Conservation (phyloP, 2,329 filamentous ascomycete species). For the Metarhizium rileyi region DNA sequence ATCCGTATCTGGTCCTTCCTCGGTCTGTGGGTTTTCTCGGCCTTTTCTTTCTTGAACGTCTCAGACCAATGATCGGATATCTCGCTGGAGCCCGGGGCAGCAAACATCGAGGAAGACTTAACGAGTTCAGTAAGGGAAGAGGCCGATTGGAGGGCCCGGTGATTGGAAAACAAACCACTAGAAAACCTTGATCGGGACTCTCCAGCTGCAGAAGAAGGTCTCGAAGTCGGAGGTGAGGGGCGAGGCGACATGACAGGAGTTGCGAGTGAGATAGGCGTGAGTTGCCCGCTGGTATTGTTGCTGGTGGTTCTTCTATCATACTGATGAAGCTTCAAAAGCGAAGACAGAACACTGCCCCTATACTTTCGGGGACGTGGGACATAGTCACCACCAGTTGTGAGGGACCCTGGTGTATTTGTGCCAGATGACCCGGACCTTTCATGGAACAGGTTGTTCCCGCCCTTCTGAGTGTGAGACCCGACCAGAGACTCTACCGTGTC, state of each 20-base stretch:
- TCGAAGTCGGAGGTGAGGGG: conserved; percentile 30
- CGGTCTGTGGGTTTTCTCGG: conserved; percentile 23
- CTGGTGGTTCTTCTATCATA: conserved; percentile 29
- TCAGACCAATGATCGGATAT: conserved; percentile 35
- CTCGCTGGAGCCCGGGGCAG: conserved; percentile 34
- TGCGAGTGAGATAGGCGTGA: conserved; percentile 29
- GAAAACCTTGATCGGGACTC: conserved; percentile 23
- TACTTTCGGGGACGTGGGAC: conserved; percentile 59
- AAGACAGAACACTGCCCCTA: conserved; percentile 62
- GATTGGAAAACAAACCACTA: conserved; percentile 30
- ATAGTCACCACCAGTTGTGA: conserved; percentile 44
- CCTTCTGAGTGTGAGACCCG: conserved; percentile 21
- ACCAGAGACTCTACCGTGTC: conserved; percentile 25
- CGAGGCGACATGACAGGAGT: conserved; percentile 32
- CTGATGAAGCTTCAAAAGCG: conserved; percentile 61
- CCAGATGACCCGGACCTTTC: conserved; percentile 21
- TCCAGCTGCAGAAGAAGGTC: conserved; percentile 28
- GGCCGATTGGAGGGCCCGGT: conserved; percentile 29
- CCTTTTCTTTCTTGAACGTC: conserved; percentile 31
- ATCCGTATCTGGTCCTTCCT: conserved; percentile 35
- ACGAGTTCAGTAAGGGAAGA: conserved; percentile 42
- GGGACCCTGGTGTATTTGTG: conserved; percentile 27
- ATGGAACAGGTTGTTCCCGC: conserved; percentile 21
- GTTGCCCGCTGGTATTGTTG: conserved; percentile 27
- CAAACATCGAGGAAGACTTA: conserved; percentile 44